Evolutionary conservation across 2,329 filamentous ascomycete species (phyloP).

Genomic region (Zymoseptoria brevis): DNA sequence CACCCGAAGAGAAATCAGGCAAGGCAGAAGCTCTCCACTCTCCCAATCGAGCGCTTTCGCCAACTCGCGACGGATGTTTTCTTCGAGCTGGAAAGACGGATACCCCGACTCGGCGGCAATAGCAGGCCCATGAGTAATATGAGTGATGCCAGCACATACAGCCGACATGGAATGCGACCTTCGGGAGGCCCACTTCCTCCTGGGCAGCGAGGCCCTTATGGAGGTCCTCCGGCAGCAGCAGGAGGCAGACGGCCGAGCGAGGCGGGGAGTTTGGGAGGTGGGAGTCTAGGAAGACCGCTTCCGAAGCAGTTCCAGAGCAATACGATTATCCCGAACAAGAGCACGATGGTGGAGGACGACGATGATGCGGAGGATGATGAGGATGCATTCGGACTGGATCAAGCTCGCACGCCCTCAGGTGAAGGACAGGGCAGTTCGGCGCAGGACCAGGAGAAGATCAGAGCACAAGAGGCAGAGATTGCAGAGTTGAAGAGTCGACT

Average conservation of each 20-base stretch:
- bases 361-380: constrained; percentile 50
- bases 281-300: constrained; percentile 57
- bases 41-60: constrained; percentile 78
- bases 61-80: constrained; percentile 94
- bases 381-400: constrained; percentile 22
- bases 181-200: constrained; percentile 17
- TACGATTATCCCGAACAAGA: constrained; percentile 95
- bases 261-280: constrained; percentile 46
- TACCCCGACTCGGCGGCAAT: constrained; percentile 72
- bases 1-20: constrained; percentile 97
- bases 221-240: constrained; percentile 26
- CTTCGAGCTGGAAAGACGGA: constrained; percentile 84
- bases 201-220: constrained; percentile 21
- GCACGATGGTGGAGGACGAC: constrained; percentile 93
- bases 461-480: constrained; percentile 74
- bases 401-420: constrained; percentile 14
- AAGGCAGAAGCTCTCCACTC: constrained; percentile 85
- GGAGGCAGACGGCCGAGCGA: constrained; percentile 35
- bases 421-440: constrained; percentile 10
- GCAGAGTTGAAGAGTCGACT: constrained; percentile 67
- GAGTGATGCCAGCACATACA: constrained; percentile 30
- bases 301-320: constrained; percentile 81
- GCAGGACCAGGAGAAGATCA: constrained; percentile 60
- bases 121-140: constrained; percentile 63
- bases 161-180: constrained; percentile 31